Conservation (phyloP, 495 filamentous ascomycete species). For the Trichoderma gamsii region DNA sequence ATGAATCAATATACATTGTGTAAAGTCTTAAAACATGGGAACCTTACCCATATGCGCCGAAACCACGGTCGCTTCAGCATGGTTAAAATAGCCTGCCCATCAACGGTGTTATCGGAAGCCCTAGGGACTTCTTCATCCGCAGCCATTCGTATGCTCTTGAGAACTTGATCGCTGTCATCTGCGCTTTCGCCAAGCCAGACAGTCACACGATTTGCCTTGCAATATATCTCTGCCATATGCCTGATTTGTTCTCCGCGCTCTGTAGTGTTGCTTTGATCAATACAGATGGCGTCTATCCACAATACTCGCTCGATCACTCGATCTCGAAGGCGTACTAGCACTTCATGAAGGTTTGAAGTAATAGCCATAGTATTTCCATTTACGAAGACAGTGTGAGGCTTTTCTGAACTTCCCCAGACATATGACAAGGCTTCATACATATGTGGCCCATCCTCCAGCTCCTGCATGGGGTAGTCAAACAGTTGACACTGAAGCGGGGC, state of each 20-base stretch:
- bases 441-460: not conserved
- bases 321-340: not conserved
- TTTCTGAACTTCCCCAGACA: not conserved
- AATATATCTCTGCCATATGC: slow-evolving; percentile 7
- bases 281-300: slow-evolving; percentile 1
- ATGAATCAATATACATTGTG: not conserved
- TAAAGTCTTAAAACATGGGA: not conserved
- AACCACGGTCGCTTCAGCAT: not conserved
- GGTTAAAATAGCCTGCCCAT: not conserved
- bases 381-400: not conserved
- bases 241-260: not conserved
- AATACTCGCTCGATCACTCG: not conserved
- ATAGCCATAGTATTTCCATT: not conserved
- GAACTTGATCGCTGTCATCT: not conserved
- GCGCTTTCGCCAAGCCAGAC: not conserved
- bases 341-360: not conserved
- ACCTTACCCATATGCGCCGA: not conserved
- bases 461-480: not conserved
- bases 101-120: not conserved
- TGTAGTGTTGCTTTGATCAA: not conserved
- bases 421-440: not conserved
- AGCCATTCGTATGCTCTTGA: not conserved
- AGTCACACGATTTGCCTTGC: not conserved
- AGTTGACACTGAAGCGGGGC: not conserved
- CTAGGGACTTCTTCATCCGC: not conserved